Evolutionary conservation across 306 rosid genomes (phyloP).

Genomic region (Coriaria nepalensis): DNA sequence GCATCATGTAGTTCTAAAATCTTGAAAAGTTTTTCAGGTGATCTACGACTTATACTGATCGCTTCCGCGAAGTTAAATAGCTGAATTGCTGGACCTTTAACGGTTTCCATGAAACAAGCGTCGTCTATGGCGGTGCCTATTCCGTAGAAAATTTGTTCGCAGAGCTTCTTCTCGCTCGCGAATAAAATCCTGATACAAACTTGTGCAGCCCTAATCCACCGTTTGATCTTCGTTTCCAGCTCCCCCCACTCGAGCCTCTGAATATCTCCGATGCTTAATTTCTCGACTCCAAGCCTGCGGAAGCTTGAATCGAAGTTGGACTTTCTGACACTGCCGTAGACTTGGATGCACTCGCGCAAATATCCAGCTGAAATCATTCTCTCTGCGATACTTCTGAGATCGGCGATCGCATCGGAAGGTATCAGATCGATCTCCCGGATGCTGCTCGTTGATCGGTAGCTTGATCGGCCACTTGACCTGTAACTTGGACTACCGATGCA

Average conservation of each 20-base stretch:
- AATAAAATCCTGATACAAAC: conserved; percentile 66
- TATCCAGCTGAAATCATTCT: conserved; percentile 83
- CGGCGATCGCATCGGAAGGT: conserved; percentile 53
- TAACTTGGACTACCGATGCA: conserved; percentile 11
- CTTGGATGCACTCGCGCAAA: conserved; percentile 81
- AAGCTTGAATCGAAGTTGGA: conserved; percentile 69
- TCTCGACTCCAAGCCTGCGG: conserved; percentile 59
- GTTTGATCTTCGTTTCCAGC: conserved; percentile 75
- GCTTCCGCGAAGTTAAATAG: conserved; percentile 88
- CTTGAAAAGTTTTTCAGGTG: conserved; percentile 90
- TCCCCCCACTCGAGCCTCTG: conserved; percentile 87
- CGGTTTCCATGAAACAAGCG: conserved; percentile 89
- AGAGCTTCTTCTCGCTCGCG: conserved; percentile 79
- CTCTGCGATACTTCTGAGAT: conserved; percentile 77
- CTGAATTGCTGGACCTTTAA: conserved; percentile 87
- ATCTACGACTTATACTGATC: conserved; percentile 74
- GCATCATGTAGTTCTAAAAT: conserved; percentile 87
- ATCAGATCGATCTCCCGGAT: conserved; percentile 95
- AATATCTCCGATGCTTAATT: conserved; percentile 81
- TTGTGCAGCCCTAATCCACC: conserved; percentile 85
- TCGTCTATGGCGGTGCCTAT: conserved; percentile 72
- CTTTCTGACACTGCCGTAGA: conserved; percentile 79
- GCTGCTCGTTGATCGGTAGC: conserved; percentile 60
- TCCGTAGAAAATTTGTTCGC: conserved; percentile 76
- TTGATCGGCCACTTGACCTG: conserved; percentile 16